Evolutionary conservation across 2,329 filamentous ascomycete genomes (phyloP).

Genomic region (Talaromyces sp.): DNA sequence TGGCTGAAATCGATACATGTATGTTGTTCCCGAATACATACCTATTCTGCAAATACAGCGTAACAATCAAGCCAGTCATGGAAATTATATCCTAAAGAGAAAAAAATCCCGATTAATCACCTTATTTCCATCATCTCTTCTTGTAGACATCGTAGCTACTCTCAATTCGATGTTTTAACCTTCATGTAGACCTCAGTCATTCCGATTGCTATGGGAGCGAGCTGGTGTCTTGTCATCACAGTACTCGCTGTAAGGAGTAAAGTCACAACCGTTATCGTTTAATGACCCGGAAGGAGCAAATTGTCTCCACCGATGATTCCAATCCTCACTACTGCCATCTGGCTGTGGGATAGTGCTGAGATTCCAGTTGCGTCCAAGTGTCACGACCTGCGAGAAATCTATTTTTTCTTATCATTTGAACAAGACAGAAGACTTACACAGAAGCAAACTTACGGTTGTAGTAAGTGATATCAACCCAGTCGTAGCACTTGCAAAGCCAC

Average conservation of each 20-base stretch:
- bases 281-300: background rate
- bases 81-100: background rate
- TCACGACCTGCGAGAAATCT: conserved; percentile 9
- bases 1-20: background rate
- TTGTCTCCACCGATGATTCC: conserved; percentile 5
- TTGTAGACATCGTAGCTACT: background rate
- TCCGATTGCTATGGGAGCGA: background rate
- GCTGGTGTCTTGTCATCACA: conserved; percentile 7
- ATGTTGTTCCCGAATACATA: background rate
- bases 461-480: conserved; percentile 19
- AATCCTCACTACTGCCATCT: background rate
- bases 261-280: conserved; percentile 2
- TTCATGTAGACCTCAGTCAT: background rate
- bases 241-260: conserved; percentile 8
- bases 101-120: background rate
- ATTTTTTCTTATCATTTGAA: background rate
- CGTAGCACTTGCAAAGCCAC: conserved; percentile 8
- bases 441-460: conserved; percentile 18
- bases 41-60: background rate
- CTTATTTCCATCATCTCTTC: background rate
- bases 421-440: too few relatives aligned
- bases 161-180: background rate
- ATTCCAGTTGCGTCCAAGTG: conserved; percentile 8
- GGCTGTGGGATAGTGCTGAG: background rate
- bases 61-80: background rate